Base-by-base conservation (phyloP, 805 yeast species). In the Nakazawaea populi region DNA sequence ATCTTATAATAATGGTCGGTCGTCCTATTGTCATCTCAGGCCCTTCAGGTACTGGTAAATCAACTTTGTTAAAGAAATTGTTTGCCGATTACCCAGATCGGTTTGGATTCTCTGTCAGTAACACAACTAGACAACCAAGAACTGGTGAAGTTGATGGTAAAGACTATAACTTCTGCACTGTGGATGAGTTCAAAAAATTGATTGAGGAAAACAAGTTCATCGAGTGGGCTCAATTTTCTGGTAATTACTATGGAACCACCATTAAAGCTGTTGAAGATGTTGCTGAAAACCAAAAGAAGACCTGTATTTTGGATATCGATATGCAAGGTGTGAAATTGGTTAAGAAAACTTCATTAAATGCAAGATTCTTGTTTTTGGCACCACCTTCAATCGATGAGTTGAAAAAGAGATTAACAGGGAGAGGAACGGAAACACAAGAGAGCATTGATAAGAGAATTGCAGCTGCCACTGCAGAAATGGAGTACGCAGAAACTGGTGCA, bases 321-420 rank as follows among this genome's bases (percentile, higher is more conserved):
- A 91, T 92, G 97, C 98, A 94, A 73, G 99, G 99, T 58, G 99
- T 94, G 61, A 85, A 87, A 72, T 77, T 89, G 29, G 97, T 94
- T 57, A 94, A 94, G 72, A 71, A 80, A 50, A 81, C 96, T 14
- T 80, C 80, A 58, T 76, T 94, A 60, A 82, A 88, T 60, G 97
- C 99, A 31, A 79, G 91, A 67, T 94, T 67, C 68, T 72, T 94
- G 58, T 94, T 94, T 64, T 68, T 94, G 55, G 85, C 96, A 40
- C 99, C 99, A 35, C 99, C 99, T 32, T 85, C 94, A 18, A 72
- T 90, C 57, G 96, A 89, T 49, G 81, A 76, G 49, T 79, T 94
- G 61, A 80, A 80, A 64, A 67, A 71, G 54, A 83, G 99, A 70
- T 79, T 94, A 59, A 79, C 75, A 47, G 85, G 86, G 44, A 87